These are phyloP conservation scores for Sporothrix dimorphospora DNA, from an alignment of 2,329 filamentous ascomycete species.

Conservation along the genomic window DNA sequence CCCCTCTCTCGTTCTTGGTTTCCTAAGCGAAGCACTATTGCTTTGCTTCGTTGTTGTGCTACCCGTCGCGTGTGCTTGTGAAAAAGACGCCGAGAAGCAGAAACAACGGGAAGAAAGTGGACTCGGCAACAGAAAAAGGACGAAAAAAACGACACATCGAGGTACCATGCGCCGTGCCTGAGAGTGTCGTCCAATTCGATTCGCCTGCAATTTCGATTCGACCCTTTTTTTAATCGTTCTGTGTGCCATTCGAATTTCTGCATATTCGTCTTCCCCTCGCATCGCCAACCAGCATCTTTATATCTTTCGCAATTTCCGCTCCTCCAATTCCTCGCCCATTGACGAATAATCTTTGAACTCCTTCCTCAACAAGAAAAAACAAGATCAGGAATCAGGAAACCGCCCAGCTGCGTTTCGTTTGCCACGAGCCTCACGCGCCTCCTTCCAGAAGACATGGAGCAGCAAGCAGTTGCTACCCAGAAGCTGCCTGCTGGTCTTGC, in stretches of 20 bases:
- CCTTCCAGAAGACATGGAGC: conserved; percentile 42
- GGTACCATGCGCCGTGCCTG: background rate
- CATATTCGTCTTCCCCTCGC: no score
- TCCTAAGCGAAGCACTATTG: conserved; percentile 24
- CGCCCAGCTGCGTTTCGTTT: background rate
- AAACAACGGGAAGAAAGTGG: conserved; percentile 18
- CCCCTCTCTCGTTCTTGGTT: background rate
- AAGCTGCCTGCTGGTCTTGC: conserved; percentile 54
- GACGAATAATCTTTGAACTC: background rate
- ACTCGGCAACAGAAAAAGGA: conserved; percentile 3
- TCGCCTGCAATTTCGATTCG: background rate
- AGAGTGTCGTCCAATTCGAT: background rate
- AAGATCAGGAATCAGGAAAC: background rate
- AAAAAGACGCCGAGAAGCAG: conserved; percentile 14
- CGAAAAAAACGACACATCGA: background rate
- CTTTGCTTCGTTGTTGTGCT: conserved; percentile 10
- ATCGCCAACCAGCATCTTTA: background rate
- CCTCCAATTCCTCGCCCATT: background rate
- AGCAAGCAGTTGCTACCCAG: conserved; percentile 45
- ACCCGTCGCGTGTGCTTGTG: conserved; percentile 16
- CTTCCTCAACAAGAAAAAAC: background rate
- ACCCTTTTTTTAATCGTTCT: background rate
- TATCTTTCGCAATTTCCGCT: background rate
- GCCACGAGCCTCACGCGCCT: background rate
- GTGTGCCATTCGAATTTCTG: no score